These are phyloP conservation scores for Daldinia vernicosa DNA, from an alignment of 495 filamentous ascomycete genomes.

Conservation along the genomic window DNA sequence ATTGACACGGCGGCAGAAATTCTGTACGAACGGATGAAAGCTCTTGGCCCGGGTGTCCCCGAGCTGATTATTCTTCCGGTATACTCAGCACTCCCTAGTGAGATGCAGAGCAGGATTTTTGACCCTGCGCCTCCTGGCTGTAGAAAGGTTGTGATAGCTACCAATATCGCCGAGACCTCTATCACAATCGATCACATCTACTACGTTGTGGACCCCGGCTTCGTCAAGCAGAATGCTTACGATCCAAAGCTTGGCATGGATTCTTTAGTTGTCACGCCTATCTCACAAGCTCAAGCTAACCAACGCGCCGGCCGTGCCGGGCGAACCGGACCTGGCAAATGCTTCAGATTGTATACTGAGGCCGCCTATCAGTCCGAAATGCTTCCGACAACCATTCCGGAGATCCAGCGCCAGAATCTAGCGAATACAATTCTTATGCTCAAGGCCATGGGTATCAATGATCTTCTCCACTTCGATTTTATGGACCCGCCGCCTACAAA, in stretches of 20 bases:
- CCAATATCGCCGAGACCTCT: slow-evolving; percentile 97
- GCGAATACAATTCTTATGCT: slow-evolving; percentile 96
- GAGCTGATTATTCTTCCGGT: slow-evolving; percentile 94
- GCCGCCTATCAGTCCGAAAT: slow-evolving; percentile 96
- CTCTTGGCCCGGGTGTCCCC: slow-evolving; percentile 86
- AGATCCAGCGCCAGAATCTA: slow-evolving; percentile 97
- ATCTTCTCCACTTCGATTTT: slow-evolving; percentile 96
- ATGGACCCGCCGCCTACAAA: slow-evolving; percentile 98
- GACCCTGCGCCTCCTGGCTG: slow-evolving; percentile 89
- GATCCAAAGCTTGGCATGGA: slow-evolving; percentile 99
- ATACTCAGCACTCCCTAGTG: slow-evolving; percentile 89
- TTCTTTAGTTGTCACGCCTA: slow-evolving; percentile 90
- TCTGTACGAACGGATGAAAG: slow-evolving; percentile 95
- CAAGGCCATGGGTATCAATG: slow-evolving; percentile 99
- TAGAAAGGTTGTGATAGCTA: slow-evolving; percentile 96
- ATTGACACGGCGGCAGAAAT: slow-evolving; percentile 96
- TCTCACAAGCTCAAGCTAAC: slow-evolving; percentile 96
- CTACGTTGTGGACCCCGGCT: slow-evolving; percentile 96
- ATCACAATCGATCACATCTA: slow-evolving; percentile 98
- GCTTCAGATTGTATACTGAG: slow-evolving; percentile 95
- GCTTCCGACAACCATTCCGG: slow-evolving; percentile 93
- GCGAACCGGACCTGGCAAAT: slow-evolving; percentile 94
- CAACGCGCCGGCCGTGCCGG: slow-evolving; percentile 93
- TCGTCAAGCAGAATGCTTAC: slow-evolving; percentile 97
- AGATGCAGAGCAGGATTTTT: slow-evolving; percentile 95